Evolutionary conservation across 768 basidiomycete species (phyloP).

Genomic region (Serendipita sp.): DNA sequence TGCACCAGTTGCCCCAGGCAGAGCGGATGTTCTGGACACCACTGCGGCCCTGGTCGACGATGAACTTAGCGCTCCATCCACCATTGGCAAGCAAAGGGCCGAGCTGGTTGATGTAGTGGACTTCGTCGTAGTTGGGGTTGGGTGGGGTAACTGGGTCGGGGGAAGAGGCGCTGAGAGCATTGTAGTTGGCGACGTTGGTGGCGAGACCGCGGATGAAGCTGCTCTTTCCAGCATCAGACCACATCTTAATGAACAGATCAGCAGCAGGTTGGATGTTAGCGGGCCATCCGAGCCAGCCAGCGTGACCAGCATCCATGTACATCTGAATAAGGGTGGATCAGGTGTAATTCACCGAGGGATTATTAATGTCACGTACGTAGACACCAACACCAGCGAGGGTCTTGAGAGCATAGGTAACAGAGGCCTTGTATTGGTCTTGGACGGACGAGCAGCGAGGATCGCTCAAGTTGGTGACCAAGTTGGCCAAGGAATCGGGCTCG

Average conservation of each 20-base stretch:
- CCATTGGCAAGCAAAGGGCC: constrained; percentile 27
- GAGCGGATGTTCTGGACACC: constrained; percentile 46
- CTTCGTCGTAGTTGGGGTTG: constrained; percentile 46
- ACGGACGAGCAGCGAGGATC: constrained; percentile 18
- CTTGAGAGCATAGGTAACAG: constrained; percentile 22
- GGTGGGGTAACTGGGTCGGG: constrained; percentile 47
- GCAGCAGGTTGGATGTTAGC: constrained; percentile 47
- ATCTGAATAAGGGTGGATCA: constrained; percentile 18
- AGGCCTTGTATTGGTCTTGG: constrained; percentile 19
- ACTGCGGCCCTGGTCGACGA: constrained; percentile 52
- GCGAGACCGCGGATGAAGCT: constrained; percentile 45
- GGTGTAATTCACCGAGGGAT: constrained; percentile 46
- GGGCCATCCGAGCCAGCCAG: constrained; percentile 53
- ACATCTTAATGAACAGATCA: constrained; percentile 35
- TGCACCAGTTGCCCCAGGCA: constrained; percentile 55
- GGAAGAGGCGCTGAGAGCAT: constrained; percentile 26
- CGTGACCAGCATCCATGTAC: constrained; percentile 16
- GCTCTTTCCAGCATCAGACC: constrained; percentile 36
- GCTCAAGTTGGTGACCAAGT: constrained; percentile 52
- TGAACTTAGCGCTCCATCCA: constrained; percentile 45
- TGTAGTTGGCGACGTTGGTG: constrained; percentile 30
- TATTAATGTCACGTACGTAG: constrained; percentile 39
- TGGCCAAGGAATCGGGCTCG: constrained; percentile 53
- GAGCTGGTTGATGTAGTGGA: constrained; percentile 43
- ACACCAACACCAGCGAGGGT: constrained; percentile 30